These are phyloP conservation scores for Ceratocystis eucalypticola DNA, from an alignment of 2,329 filamentous ascomycete species.

Conservation along the genomic window DNA sequence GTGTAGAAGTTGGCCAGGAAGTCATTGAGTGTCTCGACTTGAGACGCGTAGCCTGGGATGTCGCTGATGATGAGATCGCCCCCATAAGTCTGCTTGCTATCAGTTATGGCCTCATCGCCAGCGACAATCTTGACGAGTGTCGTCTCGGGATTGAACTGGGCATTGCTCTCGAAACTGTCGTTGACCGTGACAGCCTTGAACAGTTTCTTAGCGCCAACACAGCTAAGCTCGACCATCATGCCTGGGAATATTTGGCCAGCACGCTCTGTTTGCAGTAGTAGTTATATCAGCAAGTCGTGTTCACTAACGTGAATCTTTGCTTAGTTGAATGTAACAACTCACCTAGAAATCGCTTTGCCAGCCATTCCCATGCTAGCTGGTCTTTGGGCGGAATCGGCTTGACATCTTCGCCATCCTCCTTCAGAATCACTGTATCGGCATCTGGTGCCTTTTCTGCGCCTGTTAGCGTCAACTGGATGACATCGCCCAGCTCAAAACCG, in stretches of 20 bases:
- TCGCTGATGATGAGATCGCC: slow-evolving; percentile 26
- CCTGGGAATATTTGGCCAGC: slow-evolving; percentile 58
- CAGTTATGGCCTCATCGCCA: slow-evolving; percentile 22
- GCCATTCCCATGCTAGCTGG: slow-evolving; percentile 28
- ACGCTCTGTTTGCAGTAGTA: slow-evolving; percentile 30
- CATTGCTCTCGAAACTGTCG: slow-evolving; percentile 10
- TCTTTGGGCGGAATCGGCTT: slow-evolving; percentile 22
- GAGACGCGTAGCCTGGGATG: slow-evolving; percentile 54
- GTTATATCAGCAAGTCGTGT: background rate
- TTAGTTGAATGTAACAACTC: slow-evolving; percentile 12
- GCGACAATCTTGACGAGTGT: slow-evolving; percentile 30
- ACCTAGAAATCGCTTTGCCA: slow-evolving; percentile 28
- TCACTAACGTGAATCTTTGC: background rate
- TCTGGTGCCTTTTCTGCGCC: slow-evolving; percentile 35
- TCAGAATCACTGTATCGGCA: slow-evolving; percentile 45
- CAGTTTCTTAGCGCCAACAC: slow-evolving; percentile 29
- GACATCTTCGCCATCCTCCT: slow-evolving; percentile 36
- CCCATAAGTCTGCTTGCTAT: slow-evolving; percentile 20
- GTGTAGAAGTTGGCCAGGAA: slow-evolving; percentile 46
- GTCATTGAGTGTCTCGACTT: slow-evolving; percentile 52
- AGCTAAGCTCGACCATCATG: slow-evolving; percentile 48
- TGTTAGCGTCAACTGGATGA: slow-evolving; percentile 45
- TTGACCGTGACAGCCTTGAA: slow-evolving; percentile 15
- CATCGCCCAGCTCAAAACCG: slow-evolving; percentile 57
- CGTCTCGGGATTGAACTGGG: slow-evolving; percentile 29